Evolutionary conservation across 2,329 filamentous ascomycete species (phyloP).

Genomic region (Tolypocladium pustulatum): DNA sequence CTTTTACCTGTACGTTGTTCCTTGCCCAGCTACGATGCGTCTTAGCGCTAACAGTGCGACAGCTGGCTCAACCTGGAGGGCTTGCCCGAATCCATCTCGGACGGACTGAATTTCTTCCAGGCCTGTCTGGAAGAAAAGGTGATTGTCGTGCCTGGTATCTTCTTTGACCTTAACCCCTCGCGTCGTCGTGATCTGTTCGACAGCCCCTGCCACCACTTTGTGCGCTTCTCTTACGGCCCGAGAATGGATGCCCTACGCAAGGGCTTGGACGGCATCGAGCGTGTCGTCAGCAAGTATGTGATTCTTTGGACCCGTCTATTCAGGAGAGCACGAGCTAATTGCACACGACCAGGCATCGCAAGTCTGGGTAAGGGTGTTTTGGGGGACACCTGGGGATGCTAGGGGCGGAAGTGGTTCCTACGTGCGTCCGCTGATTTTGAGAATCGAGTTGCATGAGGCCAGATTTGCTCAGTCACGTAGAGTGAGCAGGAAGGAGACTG

Average conservation of each 20-base stretch:
- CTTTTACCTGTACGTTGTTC: constrained; percentile 72
- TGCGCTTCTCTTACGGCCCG: constrained; percentile 75
- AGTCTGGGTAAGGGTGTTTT: constrained; percentile 1
- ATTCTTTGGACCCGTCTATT: neutral
- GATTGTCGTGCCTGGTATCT: constrained; percentile 94
- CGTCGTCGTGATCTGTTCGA: constrained; percentile 87
- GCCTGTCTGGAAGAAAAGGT: constrained; percentile 89
- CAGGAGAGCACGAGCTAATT: constrained; percentile 2
- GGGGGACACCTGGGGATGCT: no score
- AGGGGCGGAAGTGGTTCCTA: neutral
- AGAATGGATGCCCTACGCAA: constrained; percentile 68
- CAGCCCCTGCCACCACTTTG: constrained; percentile 86
- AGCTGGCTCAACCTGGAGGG: constrained; percentile 51
- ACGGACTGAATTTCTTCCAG: constrained; percentile 95
- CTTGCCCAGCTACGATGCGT: neutral
- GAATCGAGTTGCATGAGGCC: no score
- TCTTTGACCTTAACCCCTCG: constrained; percentile 92
- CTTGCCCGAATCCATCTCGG: constrained; percentile 71
- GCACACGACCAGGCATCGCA: constrained; percentile 9
- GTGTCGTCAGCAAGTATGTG: constrained; percentile 61
- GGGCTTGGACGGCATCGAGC: constrained; percentile 77
- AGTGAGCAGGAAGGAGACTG: neutral
- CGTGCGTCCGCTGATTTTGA: neutral
- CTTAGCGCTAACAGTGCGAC: constrained; percentile 1
- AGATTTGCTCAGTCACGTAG: neutral